Conservation (phyloP, 768 basidiomycete species). For the Suillus clintonianus region DNA sequence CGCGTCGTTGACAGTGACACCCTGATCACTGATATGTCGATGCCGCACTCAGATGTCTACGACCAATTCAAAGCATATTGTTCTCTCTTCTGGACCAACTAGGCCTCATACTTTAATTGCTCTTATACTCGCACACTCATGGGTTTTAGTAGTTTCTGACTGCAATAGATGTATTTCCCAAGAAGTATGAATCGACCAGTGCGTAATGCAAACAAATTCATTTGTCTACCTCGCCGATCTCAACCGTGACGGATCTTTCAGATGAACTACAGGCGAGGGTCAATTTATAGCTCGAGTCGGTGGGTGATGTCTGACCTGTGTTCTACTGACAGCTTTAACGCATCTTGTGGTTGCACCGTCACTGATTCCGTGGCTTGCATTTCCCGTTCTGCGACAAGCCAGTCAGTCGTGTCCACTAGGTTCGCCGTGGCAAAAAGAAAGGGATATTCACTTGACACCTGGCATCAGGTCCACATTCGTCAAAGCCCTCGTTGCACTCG, state of each 20-base stretch:
- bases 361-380: neutral
- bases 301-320: neutral
- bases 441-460: neutral
- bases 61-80: too few species aligned
- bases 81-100: too few species aligned
- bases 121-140: conserved; percentile 10
- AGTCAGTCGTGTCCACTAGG: neutral
- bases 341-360: neutral
- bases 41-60: too few species aligned
- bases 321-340: neutral
- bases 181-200: neutral
- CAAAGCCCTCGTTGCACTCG: neutral
- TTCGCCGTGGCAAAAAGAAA: neutral
- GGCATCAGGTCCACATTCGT: neutral
- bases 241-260: neutral
- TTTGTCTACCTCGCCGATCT: neutral
- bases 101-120: neutral
- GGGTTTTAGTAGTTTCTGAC: conserved; percentile 14
- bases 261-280: neutral
- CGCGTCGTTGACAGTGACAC: too few species aligned
- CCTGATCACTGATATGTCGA: too few species aligned
- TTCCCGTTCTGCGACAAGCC: neutral
- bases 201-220: neutral
- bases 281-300: neutral
- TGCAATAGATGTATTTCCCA: conserved; percentile 14